phyloP scores from a whole-genome alignment of 345 rosid species.

The Dipteronia dyeriana region DNA sequence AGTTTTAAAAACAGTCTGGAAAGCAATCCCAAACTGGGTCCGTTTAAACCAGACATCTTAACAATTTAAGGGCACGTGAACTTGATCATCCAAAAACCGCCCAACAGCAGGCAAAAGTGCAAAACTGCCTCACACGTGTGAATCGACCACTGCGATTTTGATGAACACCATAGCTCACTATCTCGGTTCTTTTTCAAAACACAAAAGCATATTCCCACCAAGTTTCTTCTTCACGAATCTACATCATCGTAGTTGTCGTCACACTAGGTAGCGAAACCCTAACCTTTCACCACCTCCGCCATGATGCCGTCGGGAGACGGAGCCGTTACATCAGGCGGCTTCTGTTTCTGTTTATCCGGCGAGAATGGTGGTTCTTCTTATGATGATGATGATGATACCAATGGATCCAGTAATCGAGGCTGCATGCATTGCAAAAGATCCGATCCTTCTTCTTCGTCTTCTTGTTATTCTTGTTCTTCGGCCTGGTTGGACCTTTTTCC shows the following conservation, averaged over 20 bases:
- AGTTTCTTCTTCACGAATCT: slow-evolving; percentile 15
- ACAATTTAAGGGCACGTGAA: not conserved
- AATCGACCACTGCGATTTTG: not conserved
- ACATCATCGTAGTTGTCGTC: not conserved
- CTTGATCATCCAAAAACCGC: not conserved
- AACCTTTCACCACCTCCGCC: slow-evolving; percentile 21
- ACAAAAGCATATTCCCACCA: slow-evolving; percentile 52
- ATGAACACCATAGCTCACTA: slow-evolving; percentile 13
- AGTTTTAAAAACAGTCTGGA: no score
- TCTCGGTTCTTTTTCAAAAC: slow-evolving; percentile 25
- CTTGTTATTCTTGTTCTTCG: slow-evolving; percentile 28
- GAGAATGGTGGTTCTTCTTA: slow-evolving; percentile 26
- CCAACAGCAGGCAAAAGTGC: not conserved
- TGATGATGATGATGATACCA: slow-evolving; percentile 22
- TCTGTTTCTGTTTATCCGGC: slow-evolving; percentile 24
- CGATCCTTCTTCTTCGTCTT: slow-evolving; percentile 35
- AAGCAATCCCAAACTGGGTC: no score
- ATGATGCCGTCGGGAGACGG: slow-evolving; percentile 35
- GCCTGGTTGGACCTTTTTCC: slow-evolving; percentile 31
- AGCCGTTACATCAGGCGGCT: slow-evolving; percentile 23
- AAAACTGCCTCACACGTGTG: slow-evolving; percentile 8
- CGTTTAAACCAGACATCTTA: no score
- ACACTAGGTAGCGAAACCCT: slow-evolving; percentile 19
- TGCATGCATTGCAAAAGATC: slow-evolving; percentile 43
- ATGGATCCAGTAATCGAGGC: slow-evolving; percentile 19